Base-by-base conservation (phyloP, 2,329 filamentous ascomycete species). In the Diaporthe ilicicola region DNA sequence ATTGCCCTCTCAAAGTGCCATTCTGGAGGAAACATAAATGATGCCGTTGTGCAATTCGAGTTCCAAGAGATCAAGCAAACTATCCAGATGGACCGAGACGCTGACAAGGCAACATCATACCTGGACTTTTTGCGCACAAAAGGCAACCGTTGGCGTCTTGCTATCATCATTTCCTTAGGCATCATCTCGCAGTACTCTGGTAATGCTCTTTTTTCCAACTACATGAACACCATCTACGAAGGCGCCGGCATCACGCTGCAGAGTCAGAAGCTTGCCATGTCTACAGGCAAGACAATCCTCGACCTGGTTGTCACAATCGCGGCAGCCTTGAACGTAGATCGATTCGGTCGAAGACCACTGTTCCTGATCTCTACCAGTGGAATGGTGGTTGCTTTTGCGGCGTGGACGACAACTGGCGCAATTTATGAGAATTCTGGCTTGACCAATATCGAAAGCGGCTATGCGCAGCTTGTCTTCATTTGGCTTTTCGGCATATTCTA, bases 141-240 rank as follows among this genome's bases (percentile, higher is more conserved):
- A 75, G 89, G 89, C 15, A 91, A 91, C 80, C 83, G 88, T 61
- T 88, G 89, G 81, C 83, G 90, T 32, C 81, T 91, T 46, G 82
- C 86, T 48, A 86, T 91, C 61, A 82, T 90, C 54, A 78, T 90
- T 50, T 90, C 87, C 1, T 83, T 91, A 13, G 89, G 88, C 75
- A 80, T 91, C 73, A 90, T 91, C 76, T 90, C 88, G 0, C 89
- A 91, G 77, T 91, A 90, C 79, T 89, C 86, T 56, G 89, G 90
- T 24, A 91, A 91, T 76, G 89, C 87, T 34, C 81, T 91, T 1
- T 88, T 91, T 75, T 89, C 85, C 67, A 91, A 91, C 79, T 91
- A 91, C 76, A 88, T 89, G 74, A 86, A 88, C 62, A 83, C 85
- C 66, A 86, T 91, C 73, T 90, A 90, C 78, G 82, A 85, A 54